Percentiles rank a stretch among this genome's conserved stretches.
phyloP scores from a whole-genome alignment of 768 basidiomycete genomes.

The Hortiboletus flavorubellus region DNA sequence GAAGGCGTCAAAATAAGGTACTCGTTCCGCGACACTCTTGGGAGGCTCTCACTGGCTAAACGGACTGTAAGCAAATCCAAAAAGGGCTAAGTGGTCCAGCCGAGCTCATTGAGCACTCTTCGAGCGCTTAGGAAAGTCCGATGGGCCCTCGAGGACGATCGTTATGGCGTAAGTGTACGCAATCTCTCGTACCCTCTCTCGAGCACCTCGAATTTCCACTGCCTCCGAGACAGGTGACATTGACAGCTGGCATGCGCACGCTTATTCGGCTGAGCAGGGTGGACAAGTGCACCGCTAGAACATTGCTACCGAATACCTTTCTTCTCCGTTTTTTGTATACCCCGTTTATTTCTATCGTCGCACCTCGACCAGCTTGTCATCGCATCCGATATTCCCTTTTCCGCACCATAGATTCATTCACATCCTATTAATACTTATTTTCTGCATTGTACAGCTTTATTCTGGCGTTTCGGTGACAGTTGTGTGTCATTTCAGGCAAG shows the following conservation, averaged over 20 bases:
- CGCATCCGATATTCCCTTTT: constrained; percentile 12
- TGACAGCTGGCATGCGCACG: constrained; percentile 54
- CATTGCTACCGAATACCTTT: not conserved
- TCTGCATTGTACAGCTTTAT: constrained; percentile 35
- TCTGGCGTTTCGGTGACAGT: constrained; percentile 14
- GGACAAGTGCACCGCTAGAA: constrained; percentile 56
- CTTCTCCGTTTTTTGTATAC: constrained; percentile 25
- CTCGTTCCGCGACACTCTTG: too few species aligned
- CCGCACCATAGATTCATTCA: constrained; percentile 28
- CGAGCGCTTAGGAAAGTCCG: too few species aligned
- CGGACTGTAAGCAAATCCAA: too few species aligned
- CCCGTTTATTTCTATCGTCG: constrained; percentile 34
- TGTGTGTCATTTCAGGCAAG: constrained; percentile 31
- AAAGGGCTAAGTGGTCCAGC: too few species aligned
- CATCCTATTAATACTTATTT: constrained; percentile 35
- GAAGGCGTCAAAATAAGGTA: too few species aligned
- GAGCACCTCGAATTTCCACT: constrained; percentile 16
- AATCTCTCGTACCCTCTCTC: not conserved
- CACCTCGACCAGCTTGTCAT: constrained; percentile 16
- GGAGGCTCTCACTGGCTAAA: too few species aligned
- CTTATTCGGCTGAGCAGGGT: constrained; percentile 62
- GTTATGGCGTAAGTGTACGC: constrained; percentile 45
- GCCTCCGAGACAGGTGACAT: constrained; percentile 40
- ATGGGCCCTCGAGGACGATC: constrained; percentile 71
- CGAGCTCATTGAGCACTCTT: too few species aligned